Evolutionary conservation across 768 basidiomycete species (phyloP).

Genomic region (Hysterangium stoloniferum): DNA sequence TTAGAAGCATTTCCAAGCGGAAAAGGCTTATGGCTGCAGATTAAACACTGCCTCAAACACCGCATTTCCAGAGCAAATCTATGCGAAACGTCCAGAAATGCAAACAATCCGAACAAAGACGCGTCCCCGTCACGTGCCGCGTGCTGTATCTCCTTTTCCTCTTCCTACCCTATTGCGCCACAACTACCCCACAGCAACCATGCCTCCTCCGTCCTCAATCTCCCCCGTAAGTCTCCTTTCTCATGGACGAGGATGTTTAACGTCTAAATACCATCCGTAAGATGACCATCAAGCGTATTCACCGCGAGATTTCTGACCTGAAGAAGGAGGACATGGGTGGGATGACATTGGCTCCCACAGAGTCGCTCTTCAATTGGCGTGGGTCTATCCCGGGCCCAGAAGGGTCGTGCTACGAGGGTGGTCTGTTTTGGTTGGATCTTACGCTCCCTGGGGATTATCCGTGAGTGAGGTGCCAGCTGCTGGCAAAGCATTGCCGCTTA

Average conservation of each 20-base stretch:
- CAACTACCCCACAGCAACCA: background rate
- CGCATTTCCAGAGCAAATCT: too few relatives aligned
- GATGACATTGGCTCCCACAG: constrained; percentile 60
- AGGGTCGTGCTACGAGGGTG: constrained; percentile 77
- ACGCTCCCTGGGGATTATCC: constrained; percentile 69
- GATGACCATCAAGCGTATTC: constrained; percentile 76
- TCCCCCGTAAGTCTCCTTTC: background rate
- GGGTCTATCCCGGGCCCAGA: constrained; percentile 77
- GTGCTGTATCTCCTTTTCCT: too few relatives aligned
- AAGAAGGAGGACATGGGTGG: constrained; percentile 76
- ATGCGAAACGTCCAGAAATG: too few relatives aligned
- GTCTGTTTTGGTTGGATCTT: constrained; percentile 63
- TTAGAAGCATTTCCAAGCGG: too few relatives aligned
- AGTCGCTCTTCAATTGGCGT: constrained; percentile 59
- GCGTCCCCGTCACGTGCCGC: too few relatives aligned
- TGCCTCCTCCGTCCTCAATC: background rate
- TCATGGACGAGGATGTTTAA: background rate
- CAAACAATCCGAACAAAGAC: too few relatives aligned
- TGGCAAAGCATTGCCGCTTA: constrained; percentile 5
- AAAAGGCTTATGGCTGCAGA: too few relatives aligned
- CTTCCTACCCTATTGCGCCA: too few relatives aligned
- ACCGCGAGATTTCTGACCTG: constrained; percentile 72
- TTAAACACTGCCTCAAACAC: too few relatives aligned
- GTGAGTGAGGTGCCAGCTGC: constrained; percentile 35
- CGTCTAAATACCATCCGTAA: constrained; percentile 14